Evolutionary conservation across 1,139 yeast genomes (phyloP), one percentile per base, ranked within the genome.

Genomic region (Arxiozyma telluris): DNA sequence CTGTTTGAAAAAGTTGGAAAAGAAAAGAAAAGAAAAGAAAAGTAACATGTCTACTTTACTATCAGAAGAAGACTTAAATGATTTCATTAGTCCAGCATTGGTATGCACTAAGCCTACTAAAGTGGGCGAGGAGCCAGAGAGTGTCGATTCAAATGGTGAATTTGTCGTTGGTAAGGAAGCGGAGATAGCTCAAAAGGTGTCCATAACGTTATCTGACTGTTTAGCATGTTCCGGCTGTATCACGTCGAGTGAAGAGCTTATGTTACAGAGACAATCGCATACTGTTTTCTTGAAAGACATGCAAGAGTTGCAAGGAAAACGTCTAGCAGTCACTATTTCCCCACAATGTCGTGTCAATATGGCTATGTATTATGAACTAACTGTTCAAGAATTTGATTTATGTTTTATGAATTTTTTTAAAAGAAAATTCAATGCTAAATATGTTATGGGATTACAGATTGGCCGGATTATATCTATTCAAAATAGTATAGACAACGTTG

Each of bases 161-260:
- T 68, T 83, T 7, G 95, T 88, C 63, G 87, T 87, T 5, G 79
- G 84, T 4, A 74, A 76, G 49, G 87, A 84, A 58, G 72, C 76
- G 18, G 74, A 74, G 47, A 70, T 73, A 44, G 75, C 90, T 9
- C 78, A 84, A 42, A 85, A 91, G 49, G 98, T 97, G 0, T 93
- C 87, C 62, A 93, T 93, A 52, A 86, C 95, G 2, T 72, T 93
- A 48, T 83, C 91, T 11, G 99, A 93, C 73, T 93, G 99, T 70
- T 74, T 93, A 52, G 98, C 98, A 0, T 93, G 99, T 65, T 84
- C 96, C 3, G 99, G 99, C 1, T 93, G 99, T 69, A 90, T 93
- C 57, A 93, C 98, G 0, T 87, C 96, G 12, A 96, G 97, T 17
- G 99, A 93, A 66, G 96, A 91, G 61, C 91, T 93, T 22, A 73